These are phyloP conservation scores for Carex scoparia DNA, from an alignment of 176 grass and related monocot species.

Conservation along the genomic window DNA sequence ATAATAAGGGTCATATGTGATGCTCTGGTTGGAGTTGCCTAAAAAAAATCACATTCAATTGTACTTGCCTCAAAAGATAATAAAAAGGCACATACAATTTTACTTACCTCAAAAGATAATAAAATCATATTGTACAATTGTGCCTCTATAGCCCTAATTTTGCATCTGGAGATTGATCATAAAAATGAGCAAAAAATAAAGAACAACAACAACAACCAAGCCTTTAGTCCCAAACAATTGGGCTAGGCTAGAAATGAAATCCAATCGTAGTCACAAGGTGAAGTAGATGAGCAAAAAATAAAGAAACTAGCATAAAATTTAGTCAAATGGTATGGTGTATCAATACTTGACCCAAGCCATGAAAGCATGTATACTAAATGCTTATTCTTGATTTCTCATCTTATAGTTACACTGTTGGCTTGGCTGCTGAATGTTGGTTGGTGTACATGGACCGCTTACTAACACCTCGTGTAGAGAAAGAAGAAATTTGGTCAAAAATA, in stretches of 20 bases:
- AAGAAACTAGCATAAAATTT: neutral
- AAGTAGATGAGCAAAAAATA: neutral
- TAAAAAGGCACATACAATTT: neutral
- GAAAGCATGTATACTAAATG: neutral
- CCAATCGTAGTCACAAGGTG: too few relatives aligned
- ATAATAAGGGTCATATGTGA: too few relatives aligned
- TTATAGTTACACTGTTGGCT: constrained; percentile 18
- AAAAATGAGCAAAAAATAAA: neutral
- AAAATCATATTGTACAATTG: neutral
- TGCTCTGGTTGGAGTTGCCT: too few relatives aligned
- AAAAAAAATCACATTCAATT: too few relatives aligned
- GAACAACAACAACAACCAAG: too few relatives aligned
- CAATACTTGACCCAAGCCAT: neutral
- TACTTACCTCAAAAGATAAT: neutral
- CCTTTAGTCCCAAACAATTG: too few relatives aligned
- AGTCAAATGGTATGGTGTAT: neutral
- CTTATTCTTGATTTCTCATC: neutral
- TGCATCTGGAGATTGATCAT: neutral
- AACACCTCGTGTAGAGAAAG: constrained; percentile 31
- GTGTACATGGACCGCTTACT: constrained; percentile 62
- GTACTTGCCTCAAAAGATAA: neutral
- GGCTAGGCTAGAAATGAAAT: too few relatives aligned
- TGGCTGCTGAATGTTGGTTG: constrained; percentile 55
- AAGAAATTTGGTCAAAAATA: constrained; percentile 32
- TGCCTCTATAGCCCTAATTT: neutral